Conservation (phyloP, 495 filamentous ascomycete species). For the Neurospora sp. region DNA sequence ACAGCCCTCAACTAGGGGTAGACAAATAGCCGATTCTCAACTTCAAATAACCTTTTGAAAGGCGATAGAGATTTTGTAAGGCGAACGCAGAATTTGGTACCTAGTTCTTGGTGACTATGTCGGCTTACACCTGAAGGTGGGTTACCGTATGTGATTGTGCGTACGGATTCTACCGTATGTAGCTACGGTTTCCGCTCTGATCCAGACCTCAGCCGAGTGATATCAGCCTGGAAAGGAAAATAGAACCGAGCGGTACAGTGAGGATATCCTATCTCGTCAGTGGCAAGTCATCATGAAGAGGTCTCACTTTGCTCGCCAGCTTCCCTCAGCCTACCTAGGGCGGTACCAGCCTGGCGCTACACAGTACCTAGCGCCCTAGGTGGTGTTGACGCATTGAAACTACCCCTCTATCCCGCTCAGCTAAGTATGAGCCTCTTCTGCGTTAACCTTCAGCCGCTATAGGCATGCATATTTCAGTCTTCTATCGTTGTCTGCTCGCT, state of each 20-base stretch:
- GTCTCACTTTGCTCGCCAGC: background rate
- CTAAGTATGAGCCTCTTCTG: background rate
- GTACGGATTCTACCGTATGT: too few relatives aligned
- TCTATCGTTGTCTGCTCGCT: background rate
- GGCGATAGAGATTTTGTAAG: too few relatives aligned
- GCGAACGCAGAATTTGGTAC: too few relatives aligned
- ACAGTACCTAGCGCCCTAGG: background rate
- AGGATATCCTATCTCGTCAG: background rate
- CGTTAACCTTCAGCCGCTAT: background rate
- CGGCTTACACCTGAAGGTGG: too few relatives aligned
- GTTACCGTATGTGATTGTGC: too few relatives aligned
- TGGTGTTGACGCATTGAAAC: background rate
- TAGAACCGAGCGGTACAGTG: background rate
- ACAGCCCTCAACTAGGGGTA: too few relatives aligned
- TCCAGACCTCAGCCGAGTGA: background rate
- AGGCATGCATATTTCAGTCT: background rate
- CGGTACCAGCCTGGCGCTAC: background rate
- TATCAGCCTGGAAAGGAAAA: background rate
- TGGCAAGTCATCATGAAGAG: background rate
- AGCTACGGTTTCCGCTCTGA: constrained; percentile 18
- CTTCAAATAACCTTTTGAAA: too few relatives aligned
- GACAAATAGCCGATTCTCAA: too few relatives aligned
- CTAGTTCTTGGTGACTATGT: too few relatives aligned
- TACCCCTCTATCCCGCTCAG: background rate
- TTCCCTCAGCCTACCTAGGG: background rate